Conservation (phyloP, 129 eudicot genomes). For the Erigeron canadensis region DNA sequence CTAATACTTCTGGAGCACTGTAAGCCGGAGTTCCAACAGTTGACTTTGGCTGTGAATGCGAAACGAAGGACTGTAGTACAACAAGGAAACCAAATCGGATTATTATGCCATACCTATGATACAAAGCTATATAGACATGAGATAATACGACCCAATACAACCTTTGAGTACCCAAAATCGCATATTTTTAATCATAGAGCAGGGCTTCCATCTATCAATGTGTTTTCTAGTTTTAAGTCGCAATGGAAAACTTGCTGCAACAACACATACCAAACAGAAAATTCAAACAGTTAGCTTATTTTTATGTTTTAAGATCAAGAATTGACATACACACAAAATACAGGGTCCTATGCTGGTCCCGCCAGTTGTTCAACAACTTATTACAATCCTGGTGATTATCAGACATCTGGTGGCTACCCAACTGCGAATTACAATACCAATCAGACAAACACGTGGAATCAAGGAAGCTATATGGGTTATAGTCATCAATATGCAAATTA, state of each 20-base stretch:
- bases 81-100: background rate
- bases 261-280: conserved; percentile 20
- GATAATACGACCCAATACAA: conserved; percentile 9
- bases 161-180: conserved; percentile 87
- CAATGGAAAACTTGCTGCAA: conserved; percentile 82
- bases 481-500: conserved; percentile 70
- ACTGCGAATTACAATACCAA: conserved; percentile 50
- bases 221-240: conserved; percentile 74
- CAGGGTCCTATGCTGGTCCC: conserved; percentile 97
- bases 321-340: conserved; percentile 77
- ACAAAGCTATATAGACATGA: background rate
- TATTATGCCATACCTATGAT: background rate
- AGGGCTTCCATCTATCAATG: conserved; percentile 68
- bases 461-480: conserved; percentile 73
- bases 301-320: conserved; percentile 9
- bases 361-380: conserved; percentile 98
- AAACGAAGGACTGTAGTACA: conserved; percentile 67
- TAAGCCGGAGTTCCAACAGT: conserved; percentile 98
- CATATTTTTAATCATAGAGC: conserved; percentile 77
- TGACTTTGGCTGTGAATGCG: conserved; percentile 96
- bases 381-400: conserved; percentile 99
- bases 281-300: background rate
- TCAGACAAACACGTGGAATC: conserved; percentile 80
- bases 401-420: conserved; percentile 91
- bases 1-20: conserved; percentile 93